Evolutionary conservation across 1,284 basidiomycete species (phyloP).

Genomic region (Hymenochaete sp.): DNA sequence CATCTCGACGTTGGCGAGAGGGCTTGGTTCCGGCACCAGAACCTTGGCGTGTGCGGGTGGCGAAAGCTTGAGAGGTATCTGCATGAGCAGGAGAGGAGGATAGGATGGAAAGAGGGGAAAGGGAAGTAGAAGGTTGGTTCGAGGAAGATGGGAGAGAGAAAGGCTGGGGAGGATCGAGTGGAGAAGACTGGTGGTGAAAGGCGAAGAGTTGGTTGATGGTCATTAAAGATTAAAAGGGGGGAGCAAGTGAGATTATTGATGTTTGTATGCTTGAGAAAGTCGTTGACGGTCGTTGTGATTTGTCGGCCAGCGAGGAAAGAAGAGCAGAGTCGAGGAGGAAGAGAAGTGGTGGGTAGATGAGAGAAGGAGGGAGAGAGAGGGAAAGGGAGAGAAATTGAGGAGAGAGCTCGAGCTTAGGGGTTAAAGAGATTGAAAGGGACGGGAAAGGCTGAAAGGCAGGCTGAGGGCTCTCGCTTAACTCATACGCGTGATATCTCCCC

Average conservation of each 20-base stretch:
- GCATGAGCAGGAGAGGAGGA: constrained; percentile 22
- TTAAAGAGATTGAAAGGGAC: constrained; percentile 3
- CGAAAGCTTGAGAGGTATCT: constrained; percentile 33
- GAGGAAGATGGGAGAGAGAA: constrained; percentile 5
- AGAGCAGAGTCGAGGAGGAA: neutral
- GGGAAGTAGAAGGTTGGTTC: constrained; percentile 10
- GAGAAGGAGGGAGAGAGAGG: neutral
- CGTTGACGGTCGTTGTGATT: neutral
- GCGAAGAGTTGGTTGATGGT: constrained; percentile 24
- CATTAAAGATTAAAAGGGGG: constrained; percentile 11
- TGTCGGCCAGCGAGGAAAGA: constrained; percentile 14
- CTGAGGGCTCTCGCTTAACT: no score
- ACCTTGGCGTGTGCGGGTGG: constrained; percentile 47
- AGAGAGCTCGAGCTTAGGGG: no score
- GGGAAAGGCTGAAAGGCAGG: constrained; percentile 6
- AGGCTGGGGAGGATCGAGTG: constrained; percentile 31
- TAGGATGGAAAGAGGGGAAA: constrained; percentile 25
- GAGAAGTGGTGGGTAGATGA: constrained; percentile 2
- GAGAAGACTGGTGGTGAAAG: no score
- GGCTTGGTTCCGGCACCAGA: constrained; percentile 37
- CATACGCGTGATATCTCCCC: constrained; percentile 3
- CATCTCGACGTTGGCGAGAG: constrained; percentile 39
- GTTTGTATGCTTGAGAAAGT: no score
- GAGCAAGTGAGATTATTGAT: no score
- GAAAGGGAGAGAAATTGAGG: neutral